These are phyloP conservation scores for Anethum foeniculum DNA, from an alignment of 140 eudicot genomes.

Conservation along the genomic window DNA sequence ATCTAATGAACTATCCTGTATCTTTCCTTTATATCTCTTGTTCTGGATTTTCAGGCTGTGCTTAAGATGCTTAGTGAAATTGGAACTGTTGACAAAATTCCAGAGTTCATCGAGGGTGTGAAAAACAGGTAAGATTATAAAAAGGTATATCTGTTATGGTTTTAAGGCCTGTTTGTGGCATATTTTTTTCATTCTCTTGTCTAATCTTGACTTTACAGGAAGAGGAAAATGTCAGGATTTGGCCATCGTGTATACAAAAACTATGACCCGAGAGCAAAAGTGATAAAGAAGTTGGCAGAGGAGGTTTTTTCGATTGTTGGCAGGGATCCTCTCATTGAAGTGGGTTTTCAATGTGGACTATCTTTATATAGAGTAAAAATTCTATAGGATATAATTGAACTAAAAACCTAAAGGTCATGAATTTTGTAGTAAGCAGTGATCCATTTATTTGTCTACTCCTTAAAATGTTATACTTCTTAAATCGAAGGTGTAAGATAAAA, in stretches of 20 bases:
- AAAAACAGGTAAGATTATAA: slow-evolving; percentile 57
- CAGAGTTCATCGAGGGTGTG: slow-evolving; percentile 97
- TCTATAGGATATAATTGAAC: not conserved
- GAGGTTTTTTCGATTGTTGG: slow-evolving; percentile 98
- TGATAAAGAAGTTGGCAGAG: slow-evolving; percentile 85
- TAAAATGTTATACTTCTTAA: not conserved
- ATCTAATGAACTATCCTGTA: not conserved
- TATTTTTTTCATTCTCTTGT: slow-evolving; percentile 4
- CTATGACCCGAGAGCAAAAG: slow-evolving; percentile 96
- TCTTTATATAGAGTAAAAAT: not conserved
- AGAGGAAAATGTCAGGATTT: slow-evolving; percentile 96
- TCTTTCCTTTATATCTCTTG: not conserved
- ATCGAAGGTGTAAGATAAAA: not conserved
- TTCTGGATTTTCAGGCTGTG: slow-evolving; percentile 52
- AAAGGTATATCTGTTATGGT: not conserved
- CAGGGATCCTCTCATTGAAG: slow-evolving; percentile 98
- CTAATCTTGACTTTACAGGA: slow-evolving; percentile 32
- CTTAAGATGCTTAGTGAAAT: slow-evolving; percentile 93
- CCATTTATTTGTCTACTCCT: not conserved
- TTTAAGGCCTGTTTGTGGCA: not conserved
- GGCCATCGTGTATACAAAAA: slow-evolving; percentile 99
- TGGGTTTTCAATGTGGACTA: slow-evolving; percentile 14
- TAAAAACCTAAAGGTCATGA: not conserved
- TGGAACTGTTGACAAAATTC: slow-evolving; percentile 82
- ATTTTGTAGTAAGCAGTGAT: not conserved